Evolutionary conservation across 768 basidiomycete species (phyloP).

Genomic region (Termitomyces sp.): DNA sequence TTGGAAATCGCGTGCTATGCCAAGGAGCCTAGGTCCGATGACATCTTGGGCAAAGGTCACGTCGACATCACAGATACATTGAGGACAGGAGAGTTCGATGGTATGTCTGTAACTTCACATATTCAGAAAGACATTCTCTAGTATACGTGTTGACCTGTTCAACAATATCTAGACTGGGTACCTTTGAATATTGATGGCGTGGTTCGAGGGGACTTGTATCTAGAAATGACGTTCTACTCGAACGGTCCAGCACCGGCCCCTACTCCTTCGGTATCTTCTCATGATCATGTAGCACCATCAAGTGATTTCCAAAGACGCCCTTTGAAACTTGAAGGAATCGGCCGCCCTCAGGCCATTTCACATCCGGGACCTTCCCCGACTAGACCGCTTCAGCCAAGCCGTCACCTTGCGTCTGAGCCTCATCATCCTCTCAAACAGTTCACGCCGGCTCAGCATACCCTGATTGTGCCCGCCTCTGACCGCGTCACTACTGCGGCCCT

Average conservation of each 20-base stretch:
- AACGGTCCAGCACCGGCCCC: slow-evolving; percentile 48
- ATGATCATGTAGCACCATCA: slow-evolving; percentile 12
- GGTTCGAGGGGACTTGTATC: slow-evolving; percentile 78
- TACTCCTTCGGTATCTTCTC: slow-evolving; percentile 16
- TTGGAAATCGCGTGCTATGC: slow-evolving; percentile 77
- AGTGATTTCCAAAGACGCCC: slow-evolving; percentile 37
- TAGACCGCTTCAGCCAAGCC: neutral
- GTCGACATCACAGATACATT: slow-evolving; percentile 77
- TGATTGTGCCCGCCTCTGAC: neutral
- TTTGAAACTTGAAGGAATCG: slow-evolving; percentile 50
- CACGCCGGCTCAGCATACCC: neutral
- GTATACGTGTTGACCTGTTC: neutral
- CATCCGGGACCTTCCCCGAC: neutral
- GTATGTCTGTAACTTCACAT: slow-evolving; percentile 35
- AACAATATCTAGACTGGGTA: slow-evolving; percentile 26
- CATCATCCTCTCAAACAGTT: neutral
- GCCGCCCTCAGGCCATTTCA: slow-evolving; percentile 26
- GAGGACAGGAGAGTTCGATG: slow-evolving; percentile 86
- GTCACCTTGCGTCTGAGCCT: neutral
- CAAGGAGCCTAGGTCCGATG: slow-evolving; percentile 67
- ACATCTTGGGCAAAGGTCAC: slow-evolving; percentile 69
- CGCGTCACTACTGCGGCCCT: slow-evolving; percentile 9
- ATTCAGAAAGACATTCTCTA: neutral
- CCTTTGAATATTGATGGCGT: slow-evolving; percentile 36
- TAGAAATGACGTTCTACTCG: slow-evolving; percentile 92